Evolutionary conservation across 805 yeast species (phyloP).

Genomic region (Scheffersomyces amazonensis): DNA sequence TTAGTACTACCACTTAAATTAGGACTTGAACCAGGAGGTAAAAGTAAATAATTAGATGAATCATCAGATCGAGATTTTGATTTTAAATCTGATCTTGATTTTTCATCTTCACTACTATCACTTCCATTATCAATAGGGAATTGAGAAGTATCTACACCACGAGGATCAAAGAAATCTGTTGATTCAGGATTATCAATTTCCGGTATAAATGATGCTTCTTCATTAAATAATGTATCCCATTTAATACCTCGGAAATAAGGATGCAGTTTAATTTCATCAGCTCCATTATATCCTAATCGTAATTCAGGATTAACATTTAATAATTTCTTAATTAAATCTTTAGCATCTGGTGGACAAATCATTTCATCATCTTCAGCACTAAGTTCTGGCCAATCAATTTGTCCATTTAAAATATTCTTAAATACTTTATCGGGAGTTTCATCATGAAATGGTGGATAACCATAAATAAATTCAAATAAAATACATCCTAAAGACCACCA

Average conservation of each 20-base stretch:
- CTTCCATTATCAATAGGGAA: constrained; percentile 51
- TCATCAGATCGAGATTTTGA: constrained; percentile 1
- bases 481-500: constrained; percentile 99
- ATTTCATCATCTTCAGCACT: constrained; percentile 49
- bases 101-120: constrained; percentile 26
- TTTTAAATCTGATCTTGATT: constrained; percentile 1
- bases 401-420: constrained; percentile 69
- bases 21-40: constrained; percentile 1
- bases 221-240: constrained; percentile 72
- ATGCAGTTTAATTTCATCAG: constrained; percentile 75
- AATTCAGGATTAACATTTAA: constrained; percentile 60
- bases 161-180: constrained; percentile 84
- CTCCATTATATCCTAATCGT: constrained; percentile 78
- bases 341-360: constrained; percentile 63
- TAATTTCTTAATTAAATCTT: constrained; percentile 65
- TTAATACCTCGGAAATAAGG: constrained; percentile 69
- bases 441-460: constrained; percentile 94
- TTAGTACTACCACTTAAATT: constrained; percentile 15
- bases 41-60: neutral
- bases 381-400: constrained; percentile 81
- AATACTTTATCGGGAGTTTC: constrained; percentile 77
- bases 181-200: constrained; percentile 72
- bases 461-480: constrained; percentile 85
- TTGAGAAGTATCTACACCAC: constrained; percentile 78
- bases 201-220: constrained; percentile 84